Evolutionary conservation across 2,329 filamentous ascomycete genomes (phyloP).

Genomic region (Phoma sp.): DNA sequence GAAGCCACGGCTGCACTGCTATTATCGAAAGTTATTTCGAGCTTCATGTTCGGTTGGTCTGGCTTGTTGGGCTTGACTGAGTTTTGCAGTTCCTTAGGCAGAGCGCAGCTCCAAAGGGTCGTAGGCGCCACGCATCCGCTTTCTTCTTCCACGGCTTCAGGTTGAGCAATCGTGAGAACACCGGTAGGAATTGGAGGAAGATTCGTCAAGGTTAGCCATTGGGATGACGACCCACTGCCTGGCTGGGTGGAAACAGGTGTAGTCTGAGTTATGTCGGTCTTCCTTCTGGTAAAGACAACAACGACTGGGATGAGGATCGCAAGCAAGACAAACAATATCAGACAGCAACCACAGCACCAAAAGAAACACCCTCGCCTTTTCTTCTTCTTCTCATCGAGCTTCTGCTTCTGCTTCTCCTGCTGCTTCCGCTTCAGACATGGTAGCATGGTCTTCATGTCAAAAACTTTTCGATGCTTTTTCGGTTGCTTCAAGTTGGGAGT

Average conservation of each 20-base stretch:
- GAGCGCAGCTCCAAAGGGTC: slow-evolving; percentile 83
- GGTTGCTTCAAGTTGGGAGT: slow-evolving; percentile 30
- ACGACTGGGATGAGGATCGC: slow-evolving; percentile 50
- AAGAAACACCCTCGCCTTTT: slow-evolving; percentile 42
- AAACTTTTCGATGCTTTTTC: slow-evolving; percentile 43
- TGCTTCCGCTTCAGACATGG: slow-evolving; percentile 28
- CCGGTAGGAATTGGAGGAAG: slow-evolving; percentile 89
- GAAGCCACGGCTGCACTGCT: slow-evolving; percentile 49
- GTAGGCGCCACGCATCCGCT: slow-evolving; percentile 73
- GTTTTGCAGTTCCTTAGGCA: slow-evolving; percentile 78
- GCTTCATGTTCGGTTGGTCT: slow-evolving; percentile 76
- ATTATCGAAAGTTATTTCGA: slow-evolving; percentile 72
- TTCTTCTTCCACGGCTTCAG: slow-evolving; percentile 68
- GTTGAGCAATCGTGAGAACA: slow-evolving; percentile 76
- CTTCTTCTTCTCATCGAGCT: slow-evolving; percentile 31
- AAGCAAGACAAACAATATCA: slow-evolving; percentile 42
- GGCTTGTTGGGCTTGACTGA: slow-evolving; percentile 67
- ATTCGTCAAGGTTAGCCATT: slow-evolving; percentile 84
- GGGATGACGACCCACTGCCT: slow-evolving; percentile 36
- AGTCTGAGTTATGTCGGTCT: slow-evolving; percentile 42
- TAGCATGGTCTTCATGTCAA: slow-evolving; percentile 32
- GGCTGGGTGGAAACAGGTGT: slow-evolving; percentile 19
- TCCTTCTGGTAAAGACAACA: slow-evolving; percentile 45
- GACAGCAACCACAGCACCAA: slow-evolving; percentile 46
- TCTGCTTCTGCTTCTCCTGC: slow-evolving; percentile 18